Base-by-base conservation (phyloP, 2,329 filamentous ascomycete genomes). In the Nothopassalora personata region DNA sequence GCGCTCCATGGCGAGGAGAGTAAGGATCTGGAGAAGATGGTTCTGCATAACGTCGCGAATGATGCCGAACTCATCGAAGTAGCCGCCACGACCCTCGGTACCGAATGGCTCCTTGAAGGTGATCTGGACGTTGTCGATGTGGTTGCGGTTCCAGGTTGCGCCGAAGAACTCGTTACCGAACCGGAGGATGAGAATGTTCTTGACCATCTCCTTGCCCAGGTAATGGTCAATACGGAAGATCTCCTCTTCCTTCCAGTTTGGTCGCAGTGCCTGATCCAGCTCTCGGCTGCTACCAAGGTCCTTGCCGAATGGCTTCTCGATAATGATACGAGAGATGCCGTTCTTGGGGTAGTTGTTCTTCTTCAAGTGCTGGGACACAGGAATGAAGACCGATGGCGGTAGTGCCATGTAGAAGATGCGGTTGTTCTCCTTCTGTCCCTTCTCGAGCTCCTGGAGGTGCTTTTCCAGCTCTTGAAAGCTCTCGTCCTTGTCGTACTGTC, bases 1-100 rank as follows among this genome's bases (percentile, higher is more conserved):
- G 64, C 94, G 86, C 80, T 99, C 94, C 94, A 99, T 99, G 62
- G 94, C 91, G 65, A 99, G 85, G 57, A 99, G 85, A 15, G 94
- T 99, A 67, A 99, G 82, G 19, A 99, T 92, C 78, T 99, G 94
- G 58, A 99, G 86, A 71, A 99, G 80, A 79, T 99, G 94, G 83
- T 99, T 99, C 80, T 99, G 94, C 94, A 99, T 97, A 68, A 99
- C 94, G 81, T 99, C 95, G 74, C 95, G 91, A 71, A 99, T 91
- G 76, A 99, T 99, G 72, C 94, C 95, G 71, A 99, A 99, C 79
- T 99, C 94, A 73, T 99, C 95, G 74, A 99, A 99, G 81, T 99
- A 99, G 58, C 94, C 94, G 65, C 95, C 94, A 73, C 94, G 90
- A 56, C 94, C 95, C 76, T 99, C 94, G 23, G 94, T 99, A 68